Base-by-base conservation (phyloP, 768 basidiomycete genomes). In the Tremella fuciformis region DNA sequence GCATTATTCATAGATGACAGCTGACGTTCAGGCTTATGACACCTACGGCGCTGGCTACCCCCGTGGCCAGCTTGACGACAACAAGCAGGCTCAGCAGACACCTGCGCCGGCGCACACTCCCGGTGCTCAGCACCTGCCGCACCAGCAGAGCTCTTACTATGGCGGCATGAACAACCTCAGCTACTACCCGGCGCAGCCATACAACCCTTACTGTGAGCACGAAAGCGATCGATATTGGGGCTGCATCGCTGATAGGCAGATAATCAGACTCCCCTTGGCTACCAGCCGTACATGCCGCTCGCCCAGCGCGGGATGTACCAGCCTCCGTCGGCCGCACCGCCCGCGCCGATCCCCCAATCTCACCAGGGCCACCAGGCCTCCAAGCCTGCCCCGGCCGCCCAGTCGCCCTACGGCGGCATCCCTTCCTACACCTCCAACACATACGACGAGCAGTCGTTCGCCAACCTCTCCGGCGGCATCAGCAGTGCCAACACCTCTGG, bases 1-100 rank as follows among this genome's bases (percentile, higher is more conserved):
- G n/a, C n/a, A n/a, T n/a, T n/a, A n/a, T n/a, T n/a, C n/a, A n/a
- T n/a, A n/a, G n/a, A n/a, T n/a, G n/a, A n/a, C n/a, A n/a, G 41
- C 22, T 59, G 60, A 49, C 54, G 49, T 56, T 38, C 16, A 68
- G 60, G 46, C 66, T 8, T 77, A 77, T 59, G 76, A 77, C 56
- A 75, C 75, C 15, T 77, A 75, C 61, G 68, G 69, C n/a, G 63
- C 60, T 38, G 76, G 76, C 4, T 77, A 77, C 66, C 68, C 71
- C 55, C 65, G 76, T 59, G 67, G 63, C 22, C 60, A 65, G 13
- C 56, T 59, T 13, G 74, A 75, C 26, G 72, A 74, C 34, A 54
- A 70, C 40, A 76, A 76, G 64, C 59, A 64, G 38, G 63, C 65
- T 21, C 62, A 58, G 22, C 42, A 46, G 22, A 46, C 42, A 46